These are phyloP conservation scores for Blastobotrys apis DNA, from an alignment of 1,139 yeast species.

Conservation along the genomic window DNA sequence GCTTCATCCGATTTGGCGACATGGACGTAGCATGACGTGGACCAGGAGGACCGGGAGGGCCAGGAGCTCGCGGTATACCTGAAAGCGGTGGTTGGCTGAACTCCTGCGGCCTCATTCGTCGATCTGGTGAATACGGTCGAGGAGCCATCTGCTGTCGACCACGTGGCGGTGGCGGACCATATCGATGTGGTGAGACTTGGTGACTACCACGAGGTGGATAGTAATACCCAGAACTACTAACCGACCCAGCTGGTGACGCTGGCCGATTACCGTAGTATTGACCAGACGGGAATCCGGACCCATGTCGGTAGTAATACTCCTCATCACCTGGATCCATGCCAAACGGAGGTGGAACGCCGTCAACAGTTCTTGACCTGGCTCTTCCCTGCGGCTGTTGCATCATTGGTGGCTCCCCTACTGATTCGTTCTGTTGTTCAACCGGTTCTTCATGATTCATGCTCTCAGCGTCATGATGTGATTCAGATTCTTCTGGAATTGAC, in stretches of 20 bases:
- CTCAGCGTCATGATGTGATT: no score
- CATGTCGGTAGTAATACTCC: background rate
- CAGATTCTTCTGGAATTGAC: slow-evolving; percentile 2
- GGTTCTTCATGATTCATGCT: background rate
- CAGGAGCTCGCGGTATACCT: background rate
- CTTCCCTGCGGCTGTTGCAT: background rate
- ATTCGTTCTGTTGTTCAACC: background rate
- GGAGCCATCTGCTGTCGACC: background rate
- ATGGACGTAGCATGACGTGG: slow-evolving; percentile 1
- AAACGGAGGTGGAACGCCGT: slow-evolving; percentile 1
- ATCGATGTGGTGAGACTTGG: slow-evolving; percentile 3
- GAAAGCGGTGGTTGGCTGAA: slow-evolving; percentile 1
- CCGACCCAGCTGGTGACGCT: slow-evolving; percentile 6
- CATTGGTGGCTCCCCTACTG: background rate
- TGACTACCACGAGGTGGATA: slow-evolving; percentile 6
- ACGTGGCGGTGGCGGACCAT: slow-evolving; percentile 8
- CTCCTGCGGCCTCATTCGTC: no score
- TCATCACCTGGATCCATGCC: slow-evolving; percentile 6
- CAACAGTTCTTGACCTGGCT: slow-evolving; percentile 6
- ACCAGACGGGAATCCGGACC: background rate
- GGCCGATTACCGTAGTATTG: background rate
- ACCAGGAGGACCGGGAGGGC: slow-evolving; percentile 4
- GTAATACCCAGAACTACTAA: slow-evolving; percentile 2
- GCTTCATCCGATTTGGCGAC: slow-evolving; percentile 5
- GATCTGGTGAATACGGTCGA: slow-evolving; percentile 1